phyloP scores from a whole-genome alignment of 2,329 filamentous ascomycete genomes.

The Coleophoma cylindrospora region DNA sequence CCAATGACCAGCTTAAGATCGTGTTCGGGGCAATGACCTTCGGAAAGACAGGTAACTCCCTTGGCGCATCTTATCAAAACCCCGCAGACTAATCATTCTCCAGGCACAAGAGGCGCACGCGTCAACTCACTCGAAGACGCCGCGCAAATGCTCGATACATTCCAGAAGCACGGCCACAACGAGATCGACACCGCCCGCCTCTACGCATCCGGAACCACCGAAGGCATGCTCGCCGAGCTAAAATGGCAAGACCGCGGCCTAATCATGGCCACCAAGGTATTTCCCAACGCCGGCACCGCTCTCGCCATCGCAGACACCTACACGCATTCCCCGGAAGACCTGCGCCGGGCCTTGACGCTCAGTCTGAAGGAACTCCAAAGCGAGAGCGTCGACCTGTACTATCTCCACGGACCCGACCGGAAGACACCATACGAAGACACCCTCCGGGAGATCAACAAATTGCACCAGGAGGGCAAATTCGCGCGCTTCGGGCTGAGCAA shows the following conservation, averaged over 20 bases:
- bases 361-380: slow-evolving; percentile 48
- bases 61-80: background rate
- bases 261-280: slow-evolving; percentile 54
- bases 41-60: slow-evolving; percentile 8
- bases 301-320: slow-evolving; percentile 32
- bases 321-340: slow-evolving; percentile 42
- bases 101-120: slow-evolving; percentile 21
- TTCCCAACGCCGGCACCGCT: slow-evolving; percentile 33
- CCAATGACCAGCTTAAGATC: slow-evolving; percentile 4
- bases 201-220: slow-evolving; percentile 61
- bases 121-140: slow-evolving; percentile 39
- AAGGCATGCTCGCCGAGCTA: slow-evolving; percentile 53
- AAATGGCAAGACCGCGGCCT: slow-evolving; percentile 56
- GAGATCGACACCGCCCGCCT: slow-evolving; percentile 66
- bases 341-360: slow-evolving; percentile 44
- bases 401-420: slow-evolving; percentile 23
- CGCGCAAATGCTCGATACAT: slow-evolving; percentile 56
- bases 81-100: background rate
- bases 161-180: slow-evolving; percentile 61
- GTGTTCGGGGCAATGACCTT: slow-evolving; percentile 26
- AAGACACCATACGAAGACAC: slow-evolving; percentile 22
- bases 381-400: slow-evolving; percentile 31
- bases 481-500: slow-evolving; percentile 55
- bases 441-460: slow-evolving; percentile 21
- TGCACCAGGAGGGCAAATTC: slow-evolving; percentile 29